phyloP scores from a whole-genome alignment of 306 rosid genomes.

The Rubus parviflorus region DNA sequence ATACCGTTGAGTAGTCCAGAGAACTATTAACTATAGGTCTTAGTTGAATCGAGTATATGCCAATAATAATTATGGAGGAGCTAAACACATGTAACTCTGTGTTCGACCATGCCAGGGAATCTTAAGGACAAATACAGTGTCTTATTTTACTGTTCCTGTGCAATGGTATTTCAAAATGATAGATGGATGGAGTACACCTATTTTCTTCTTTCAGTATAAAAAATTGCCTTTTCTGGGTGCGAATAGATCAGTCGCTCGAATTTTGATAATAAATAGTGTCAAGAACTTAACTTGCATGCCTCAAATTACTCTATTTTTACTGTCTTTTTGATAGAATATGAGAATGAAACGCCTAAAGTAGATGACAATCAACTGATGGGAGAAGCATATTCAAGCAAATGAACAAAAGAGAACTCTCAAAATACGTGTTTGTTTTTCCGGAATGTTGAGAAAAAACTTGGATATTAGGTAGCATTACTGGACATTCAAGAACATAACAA shows the following conservation, averaged over 20 bases:
- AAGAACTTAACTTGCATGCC: neutral
- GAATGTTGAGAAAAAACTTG: neutral
- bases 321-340: neutral
- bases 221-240: neutral
- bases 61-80: neutral
- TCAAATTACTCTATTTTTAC: neutral
- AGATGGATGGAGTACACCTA: neutral
- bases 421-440: neutral
- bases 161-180: neutral
- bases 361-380: neutral
- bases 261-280: neutral
- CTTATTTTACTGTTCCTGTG: neutral
- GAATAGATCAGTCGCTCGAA: neutral
- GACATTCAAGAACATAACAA: neutral
- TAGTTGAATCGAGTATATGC: constrained; percentile 5
- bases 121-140: neutral
- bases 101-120: neutral
- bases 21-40: neutral
- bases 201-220: neutral
- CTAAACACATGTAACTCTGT: neutral
- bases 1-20: neutral
- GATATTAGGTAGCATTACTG: neutral
- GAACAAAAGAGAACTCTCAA: neutral
- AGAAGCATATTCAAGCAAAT: neutral
- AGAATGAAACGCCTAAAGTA: neutral